Base-by-base conservation (phyloP, 179 eudicot species). In the Silene coronaria region DNA sequence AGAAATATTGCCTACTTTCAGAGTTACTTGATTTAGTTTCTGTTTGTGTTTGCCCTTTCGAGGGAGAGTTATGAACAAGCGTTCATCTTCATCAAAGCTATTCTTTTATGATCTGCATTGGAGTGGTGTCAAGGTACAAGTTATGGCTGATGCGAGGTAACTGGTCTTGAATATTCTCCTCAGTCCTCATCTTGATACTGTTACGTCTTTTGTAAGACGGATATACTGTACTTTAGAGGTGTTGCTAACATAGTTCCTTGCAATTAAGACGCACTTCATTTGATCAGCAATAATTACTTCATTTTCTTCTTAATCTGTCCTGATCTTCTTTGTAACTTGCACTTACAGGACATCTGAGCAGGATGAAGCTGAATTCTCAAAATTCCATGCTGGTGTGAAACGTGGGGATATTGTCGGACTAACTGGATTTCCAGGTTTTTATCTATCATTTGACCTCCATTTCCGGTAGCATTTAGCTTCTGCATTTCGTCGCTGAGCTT, bases 341-440 rank as follows among this genome's bases (percentile, higher is more conserved):
- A 62, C 30, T 67, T 81, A 77, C 84, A 94, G 97, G 85, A 82
- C 67, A 66, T 90, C 97, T 3, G 91, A 85, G 23, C 73, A 89
- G 80, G 90, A 82, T 67, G 96, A 86, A 80, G 88, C 86, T 75
- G 97, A 90, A 72, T 95, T 95, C 79, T 76, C 86, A 13, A 88
- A 73, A 82, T 85, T 89, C 72, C 99, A 95, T 78, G 75, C 86
- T 36, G 75, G 86, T 75, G 97, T 92, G 71, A 95, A 95, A 80
- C 97, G 97, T 75, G 99, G 99, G 76, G 99, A 95, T 84, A 86
- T 95, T 73, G 95, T 92, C 79, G 99, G 99, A 28, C 84, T 92
- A 66, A 75, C 82, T 78, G 99, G 99, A 42, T 88, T 78, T 85
- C 99, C 99, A 88, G 99, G 99, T 93, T 70, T 76, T 77, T 64